Conservation (phyloP, 164 flowering plant genomes). For the Echeveria elegans region DNA sequence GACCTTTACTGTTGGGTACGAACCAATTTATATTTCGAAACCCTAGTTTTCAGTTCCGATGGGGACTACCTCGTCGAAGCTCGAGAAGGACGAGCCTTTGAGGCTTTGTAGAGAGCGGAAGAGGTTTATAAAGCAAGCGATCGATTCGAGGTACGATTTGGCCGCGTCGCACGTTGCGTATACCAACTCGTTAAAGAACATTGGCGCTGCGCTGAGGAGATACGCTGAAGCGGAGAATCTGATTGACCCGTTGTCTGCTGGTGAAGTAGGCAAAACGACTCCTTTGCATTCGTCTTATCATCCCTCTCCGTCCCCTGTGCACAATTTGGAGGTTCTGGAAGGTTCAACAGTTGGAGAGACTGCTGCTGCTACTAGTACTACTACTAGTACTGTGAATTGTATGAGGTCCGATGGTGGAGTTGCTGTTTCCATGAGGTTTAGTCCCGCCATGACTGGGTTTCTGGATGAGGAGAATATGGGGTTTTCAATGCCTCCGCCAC, state of each 20-base stretch:
- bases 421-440: slow-evolving; percentile 48
- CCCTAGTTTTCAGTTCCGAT: neutral
- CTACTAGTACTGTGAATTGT: slow-evolving; percentile 48
- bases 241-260: slow-evolving; percentile 43
- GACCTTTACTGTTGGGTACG: neutral
- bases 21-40: neutral
- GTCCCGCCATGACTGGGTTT: slow-evolving; percentile 22
- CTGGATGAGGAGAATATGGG: slow-evolving; percentile 39
- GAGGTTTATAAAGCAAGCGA: slow-evolving; percentile 69
- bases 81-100: slow-evolving; percentile 52
- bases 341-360: slow-evolving; percentile 37
- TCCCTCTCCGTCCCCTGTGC: slow-evolving; percentile 72
- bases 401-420: slow-evolving; percentile 48
- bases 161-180: slow-evolving; percentile 86
- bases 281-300: slow-evolving; percentile 63
- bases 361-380: too few species aligned
- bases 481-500: slow-evolving; percentile 29
- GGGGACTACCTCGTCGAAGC: slow-evolving; percentile 29
- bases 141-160: slow-evolving; percentile 67
- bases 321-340: slow-evolving; percentile 34
- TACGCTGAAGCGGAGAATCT: slow-evolving; percentile 73
- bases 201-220: slow-evolving; percentile 66
- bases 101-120: slow-evolving; percentile 64
- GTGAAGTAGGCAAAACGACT: slow-evolving; percentile 55
- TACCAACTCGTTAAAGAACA: slow-evolving; percentile 46